phyloP scores from a whole-genome alignment of 495 filamentous ascomycete species.

The Penicillium lagena region DNA sequence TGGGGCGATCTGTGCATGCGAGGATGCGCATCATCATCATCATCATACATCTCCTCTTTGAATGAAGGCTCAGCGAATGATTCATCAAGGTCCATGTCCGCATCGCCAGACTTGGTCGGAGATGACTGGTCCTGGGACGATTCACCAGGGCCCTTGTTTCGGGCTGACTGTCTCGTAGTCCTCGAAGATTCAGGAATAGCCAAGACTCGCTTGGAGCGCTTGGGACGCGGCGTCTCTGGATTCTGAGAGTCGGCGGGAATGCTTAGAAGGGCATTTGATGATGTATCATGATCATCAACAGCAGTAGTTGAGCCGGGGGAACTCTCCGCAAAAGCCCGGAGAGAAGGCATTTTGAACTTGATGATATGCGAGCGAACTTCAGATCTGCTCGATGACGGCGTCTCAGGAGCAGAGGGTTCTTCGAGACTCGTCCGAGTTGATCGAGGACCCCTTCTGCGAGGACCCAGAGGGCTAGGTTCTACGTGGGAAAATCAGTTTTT shows the following conservation, averaged over 20 bases:
- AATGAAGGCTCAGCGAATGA: neutral
- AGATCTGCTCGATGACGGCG: neutral
- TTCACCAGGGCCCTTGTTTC: constrained; percentile 20
- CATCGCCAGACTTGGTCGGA: constrained; percentile 9
- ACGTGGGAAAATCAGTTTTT: constrained; percentile 1
- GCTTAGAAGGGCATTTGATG: constrained; percentile 4
- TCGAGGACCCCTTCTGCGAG: constrained; percentile 17
- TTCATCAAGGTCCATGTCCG: constrained; percentile 8
- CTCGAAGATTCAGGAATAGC: constrained; percentile 32
- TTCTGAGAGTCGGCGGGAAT: constrained; percentile 9
- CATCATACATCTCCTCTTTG: constrained; percentile 4
- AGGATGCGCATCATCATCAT: constrained; percentile 1
- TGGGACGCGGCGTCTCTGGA: constrained; percentile 13
- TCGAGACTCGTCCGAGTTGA: constrained; percentile 6
- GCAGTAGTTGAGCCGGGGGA: neutral
- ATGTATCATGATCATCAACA: constrained; percentile 1
- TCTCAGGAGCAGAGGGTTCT: neutral
- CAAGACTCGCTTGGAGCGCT: constrained; percentile 14
- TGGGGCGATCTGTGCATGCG: too few relatives aligned
- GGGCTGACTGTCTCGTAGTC: constrained; percentile 31
- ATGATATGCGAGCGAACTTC: constrained; percentile 13
- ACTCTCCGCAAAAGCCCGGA: neutral
- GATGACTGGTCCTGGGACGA: constrained; percentile 12
- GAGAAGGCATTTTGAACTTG: constrained; percentile 10
- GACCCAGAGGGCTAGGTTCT: constrained; percentile 5